Percentiles rank a stretch among this genome's conserved stretches.
Conservation (phyloP, 2,329 filamentous ascomycete species). For the Dactylellina haptotyla region DNA sequence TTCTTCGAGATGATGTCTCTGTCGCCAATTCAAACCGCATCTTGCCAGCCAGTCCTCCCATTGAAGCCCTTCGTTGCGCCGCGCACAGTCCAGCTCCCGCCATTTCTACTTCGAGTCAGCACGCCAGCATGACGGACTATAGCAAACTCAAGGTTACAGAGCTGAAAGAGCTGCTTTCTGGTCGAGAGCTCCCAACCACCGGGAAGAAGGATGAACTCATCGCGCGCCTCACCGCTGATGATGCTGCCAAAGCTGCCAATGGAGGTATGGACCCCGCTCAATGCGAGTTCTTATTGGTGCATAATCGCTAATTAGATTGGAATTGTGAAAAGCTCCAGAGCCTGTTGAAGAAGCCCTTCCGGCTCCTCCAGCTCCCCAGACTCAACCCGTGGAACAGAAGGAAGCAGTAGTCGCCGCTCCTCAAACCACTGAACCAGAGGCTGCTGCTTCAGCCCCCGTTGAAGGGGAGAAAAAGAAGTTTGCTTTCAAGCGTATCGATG, state of each 20-base stretch:
- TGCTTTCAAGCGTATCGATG: slow-evolving; percentile 49
- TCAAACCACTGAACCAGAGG: not conserved
- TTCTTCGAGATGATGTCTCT: not conserved
- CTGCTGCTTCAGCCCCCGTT: slow-evolving; percentile 1
- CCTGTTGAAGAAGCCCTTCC: slow-evolving; percentile 5
- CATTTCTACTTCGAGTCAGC: not conserved
- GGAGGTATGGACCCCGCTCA: slow-evolving; percentile 33
- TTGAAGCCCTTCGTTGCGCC: too few relatives aligned
- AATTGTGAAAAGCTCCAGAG: slow-evolving; percentile 12
- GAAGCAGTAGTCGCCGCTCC: slow-evolving; percentile 50
- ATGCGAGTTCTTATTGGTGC: too few relatives aligned
- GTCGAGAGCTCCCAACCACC: slow-evolving; percentile 75
- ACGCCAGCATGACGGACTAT: slow-evolving; percentile 74
- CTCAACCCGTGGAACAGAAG: slow-evolving; percentile 18
- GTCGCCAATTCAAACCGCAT: too few relatives aligned
- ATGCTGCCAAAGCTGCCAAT: slow-evolving; percentile 40
- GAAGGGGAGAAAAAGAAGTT: slow-evolving; percentile 53
- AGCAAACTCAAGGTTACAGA: slow-evolving; percentile 82
- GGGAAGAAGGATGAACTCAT: slow-evolving; percentile 87
- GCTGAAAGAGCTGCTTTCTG: slow-evolving; percentile 80
- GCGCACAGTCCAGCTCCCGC: not conserved
- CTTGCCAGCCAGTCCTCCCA: too few relatives aligned
- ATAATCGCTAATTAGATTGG: slow-evolving; percentile 1
- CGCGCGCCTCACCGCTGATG: slow-evolving; percentile 68
- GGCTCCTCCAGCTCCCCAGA: not conserved